phyloP scores from a whole-genome alignment of 208 protist species.

The Leishmania major region DNA sequence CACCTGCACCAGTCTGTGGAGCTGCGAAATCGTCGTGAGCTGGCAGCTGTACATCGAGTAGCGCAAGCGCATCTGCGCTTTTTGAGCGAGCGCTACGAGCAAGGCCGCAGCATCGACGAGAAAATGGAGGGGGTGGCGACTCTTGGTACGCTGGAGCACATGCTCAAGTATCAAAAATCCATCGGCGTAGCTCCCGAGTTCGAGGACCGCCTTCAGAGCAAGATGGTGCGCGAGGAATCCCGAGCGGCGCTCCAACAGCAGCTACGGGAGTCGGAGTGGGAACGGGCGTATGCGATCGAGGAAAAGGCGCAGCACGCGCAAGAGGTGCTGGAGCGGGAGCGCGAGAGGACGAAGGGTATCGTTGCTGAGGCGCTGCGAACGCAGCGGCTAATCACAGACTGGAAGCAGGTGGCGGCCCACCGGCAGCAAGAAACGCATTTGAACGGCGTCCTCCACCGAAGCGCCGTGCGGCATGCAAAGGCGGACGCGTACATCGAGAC shows the following conservation, averaged over 20 bases:
- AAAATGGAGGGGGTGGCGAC: constrained; percentile 12
- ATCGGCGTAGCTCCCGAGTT: constrained; percentile 10
- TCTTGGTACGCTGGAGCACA: constrained; percentile 19
- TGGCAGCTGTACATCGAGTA: neutral
- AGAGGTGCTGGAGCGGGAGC: constrained; percentile 1
- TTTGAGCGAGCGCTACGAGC: constrained; percentile 9
- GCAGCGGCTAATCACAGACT: neutral
- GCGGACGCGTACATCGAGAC: constrained; percentile 8
- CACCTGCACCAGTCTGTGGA: neutral
- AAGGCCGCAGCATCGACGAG: constrained; percentile 5
- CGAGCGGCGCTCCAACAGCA: neutral
- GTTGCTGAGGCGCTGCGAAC: neutral
- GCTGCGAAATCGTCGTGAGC: constrained; percentile 3
- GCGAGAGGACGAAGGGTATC: neutral
- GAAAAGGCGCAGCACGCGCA: neutral
- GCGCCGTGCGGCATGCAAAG: constrained; percentile 1
- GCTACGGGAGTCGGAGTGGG: neutral
- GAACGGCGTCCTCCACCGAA: neutral
- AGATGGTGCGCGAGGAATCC: neutral
- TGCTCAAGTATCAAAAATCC: constrained; percentile 18
- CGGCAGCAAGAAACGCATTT: neutral
- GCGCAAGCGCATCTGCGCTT: neutral
- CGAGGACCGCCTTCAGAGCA: constrained; percentile 11
- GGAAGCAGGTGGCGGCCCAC: constrained; percentile 1
- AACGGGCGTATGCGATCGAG: neutral